These are phyloP conservation scores for Wickerhamiella sorbophila DNA, from an alignment of 805 yeast genomes.

Conservation along the genomic window DNA sequence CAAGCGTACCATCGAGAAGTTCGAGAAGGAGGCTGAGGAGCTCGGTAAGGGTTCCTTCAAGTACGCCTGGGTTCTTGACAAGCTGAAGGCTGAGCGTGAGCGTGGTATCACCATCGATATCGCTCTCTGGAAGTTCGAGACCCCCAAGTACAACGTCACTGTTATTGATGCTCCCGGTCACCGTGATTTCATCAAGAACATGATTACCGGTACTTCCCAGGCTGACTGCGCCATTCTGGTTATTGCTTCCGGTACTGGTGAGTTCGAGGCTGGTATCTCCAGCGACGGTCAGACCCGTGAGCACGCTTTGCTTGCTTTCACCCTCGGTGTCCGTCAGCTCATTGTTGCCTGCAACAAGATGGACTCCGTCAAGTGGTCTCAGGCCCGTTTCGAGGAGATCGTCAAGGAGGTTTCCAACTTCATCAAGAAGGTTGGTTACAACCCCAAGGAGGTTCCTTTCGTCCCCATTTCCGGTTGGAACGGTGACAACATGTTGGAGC, in stretches of 20 bases:
- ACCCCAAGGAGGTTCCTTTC: constrained; percentile 97
- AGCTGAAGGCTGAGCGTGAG: constrained; percentile 90
- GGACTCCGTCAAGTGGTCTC: constrained; percentile 85
- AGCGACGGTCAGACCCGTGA: constrained; percentile 93
- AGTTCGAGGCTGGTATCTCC: constrained; percentile 91
- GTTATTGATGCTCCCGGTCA: constrained; percentile 94
- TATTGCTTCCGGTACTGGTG: constrained; percentile 88
- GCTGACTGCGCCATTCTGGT: constrained; percentile 86
- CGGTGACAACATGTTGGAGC: constrained; percentile 88
- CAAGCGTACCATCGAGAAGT: constrained; percentile 97
- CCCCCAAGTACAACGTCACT: constrained; percentile 78
- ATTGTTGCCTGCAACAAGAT: constrained; percentile 88
- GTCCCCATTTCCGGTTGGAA: constrained; percentile 88
- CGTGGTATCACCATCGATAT: constrained; percentile 95
- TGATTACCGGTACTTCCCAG: constrained; percentile 91
- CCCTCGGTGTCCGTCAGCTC: constrained; percentile 76
- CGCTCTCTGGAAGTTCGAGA: constrained; percentile 86
- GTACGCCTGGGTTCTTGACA: constrained; percentile 96
- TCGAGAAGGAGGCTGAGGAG: constrained; percentile 96
- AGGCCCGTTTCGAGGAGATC: constrained; percentile 78
- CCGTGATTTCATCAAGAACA: constrained; percentile 92
- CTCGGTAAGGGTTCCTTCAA: constrained; percentile 95
- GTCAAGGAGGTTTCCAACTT: constrained; percentile 99
- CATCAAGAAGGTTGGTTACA: constrained; percentile 98
- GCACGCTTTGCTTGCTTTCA: constrained; percentile 82